Conservation (phyloP, 495 filamentous ascomycete species). For the Penicillium riverlandense region DNA sequence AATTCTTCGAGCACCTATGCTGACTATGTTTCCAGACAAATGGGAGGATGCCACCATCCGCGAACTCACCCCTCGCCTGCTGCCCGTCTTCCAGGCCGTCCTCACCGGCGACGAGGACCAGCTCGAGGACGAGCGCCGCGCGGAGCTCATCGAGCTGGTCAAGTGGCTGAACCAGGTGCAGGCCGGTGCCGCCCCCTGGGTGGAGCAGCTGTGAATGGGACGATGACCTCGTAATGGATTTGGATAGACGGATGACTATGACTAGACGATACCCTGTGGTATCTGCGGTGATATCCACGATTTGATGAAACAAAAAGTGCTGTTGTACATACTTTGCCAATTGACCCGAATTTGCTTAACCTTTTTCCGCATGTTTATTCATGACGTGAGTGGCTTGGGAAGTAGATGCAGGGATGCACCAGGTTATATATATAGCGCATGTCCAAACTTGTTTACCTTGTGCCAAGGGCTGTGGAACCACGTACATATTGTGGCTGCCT, state of each 20-base stretch:
- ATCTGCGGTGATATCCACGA: conserved; percentile 18
- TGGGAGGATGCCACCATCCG: conserved; percentile 64
- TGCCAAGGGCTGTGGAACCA: too few relatives aligned
- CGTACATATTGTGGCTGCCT: too few relatives aligned
- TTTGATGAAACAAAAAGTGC: conserved; percentile 28
- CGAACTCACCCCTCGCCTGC: conserved; percentile 66
- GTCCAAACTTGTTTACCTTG: too few relatives aligned
- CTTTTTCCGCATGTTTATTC: too few relatives aligned
- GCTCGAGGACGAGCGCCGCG: conserved; percentile 71
- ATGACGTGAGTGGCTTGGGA: too few relatives aligned
- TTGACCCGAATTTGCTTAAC: conserved; percentile 1
- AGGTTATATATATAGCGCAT: too few relatives aligned
- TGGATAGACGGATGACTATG: conserved; percentile 30
- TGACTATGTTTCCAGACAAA: conserved; percentile 48
- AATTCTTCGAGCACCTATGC: neutral
- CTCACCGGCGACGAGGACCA: conserved; percentile 75
- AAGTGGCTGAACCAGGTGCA: conserved; percentile 58
- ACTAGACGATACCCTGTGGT: conserved; percentile 38
- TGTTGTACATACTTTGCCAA: conserved; percentile 22
- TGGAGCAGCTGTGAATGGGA: conserved; percentile 30
- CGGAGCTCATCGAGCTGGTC: conserved; percentile 61
- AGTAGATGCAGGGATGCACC: neutral
- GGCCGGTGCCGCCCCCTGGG: conserved; percentile 37
- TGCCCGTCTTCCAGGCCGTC: conserved; percentile 76
- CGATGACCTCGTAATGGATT: conserved; percentile 21